Evolutionary conservation across 2,329 filamentous ascomycete species (phyloP), one percentile per base, ranked within the genome.

Genomic region (Pseudonectria buxi): DNA sequence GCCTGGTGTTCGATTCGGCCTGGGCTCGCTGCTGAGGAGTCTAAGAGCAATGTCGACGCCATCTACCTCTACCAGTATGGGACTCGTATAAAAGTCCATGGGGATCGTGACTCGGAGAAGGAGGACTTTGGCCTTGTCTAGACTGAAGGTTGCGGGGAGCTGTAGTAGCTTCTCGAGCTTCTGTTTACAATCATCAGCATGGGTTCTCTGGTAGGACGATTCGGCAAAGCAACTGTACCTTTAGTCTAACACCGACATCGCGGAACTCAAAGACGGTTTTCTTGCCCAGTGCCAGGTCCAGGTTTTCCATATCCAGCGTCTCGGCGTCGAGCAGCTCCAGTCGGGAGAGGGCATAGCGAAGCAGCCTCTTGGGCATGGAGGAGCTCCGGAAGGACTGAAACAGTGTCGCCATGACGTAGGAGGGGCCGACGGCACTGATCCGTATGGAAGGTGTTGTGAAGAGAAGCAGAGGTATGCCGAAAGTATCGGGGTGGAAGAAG

Each of bases 241-340:
- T 76, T 40, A 89, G 65, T 56, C 81, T 83, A 45, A 95, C 67
- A 3, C 83, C 86, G 39, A 95, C 83, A 71, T 96, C 83, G 49
- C 82, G 79, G 49, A 95, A 81, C 60, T 95, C 89, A 29, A 95
- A 74, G 1, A 84, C 82, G 27, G 83, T 92, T 47, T 82, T 81
- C 59, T 82, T 81, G 24, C 92, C 92, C 62, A 86, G 76, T 30
- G 80, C 81, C 48, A 95, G 77, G 50, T 94, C 87, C 44, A 96
- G 66, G 48, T 87, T 86, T 46, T 92, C 87, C 43, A 92, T 73
- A 54, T 95, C 85, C 47, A 95, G 68, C 10, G 84, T 81, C 55
- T 94, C 83, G 38, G 86, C 84, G 54, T 96, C 92, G 40, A 98
- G 76, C 36, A 95, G 72, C 50, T 94, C 88, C 40, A 95, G 72